phyloP scores from a whole-genome alignment of 331 rosid genomes.

The Telfairia occidentalis region DNA sequence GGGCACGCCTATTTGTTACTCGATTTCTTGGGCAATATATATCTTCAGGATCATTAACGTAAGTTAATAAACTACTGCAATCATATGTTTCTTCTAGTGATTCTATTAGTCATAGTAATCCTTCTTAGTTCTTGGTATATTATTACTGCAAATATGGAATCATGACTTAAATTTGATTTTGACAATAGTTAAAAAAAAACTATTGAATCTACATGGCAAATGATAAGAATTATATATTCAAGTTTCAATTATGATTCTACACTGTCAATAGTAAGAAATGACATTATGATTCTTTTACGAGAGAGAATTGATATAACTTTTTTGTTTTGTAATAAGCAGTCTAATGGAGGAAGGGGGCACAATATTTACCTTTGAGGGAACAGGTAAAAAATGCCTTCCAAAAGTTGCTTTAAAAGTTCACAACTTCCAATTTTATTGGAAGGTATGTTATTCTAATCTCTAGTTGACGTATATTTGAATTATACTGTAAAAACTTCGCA shows the following conservation, averaged over 20 bases:
- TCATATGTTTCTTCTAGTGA: neutral
- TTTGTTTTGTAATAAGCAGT: slow-evolving; percentile 21
- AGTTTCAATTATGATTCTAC: neutral
- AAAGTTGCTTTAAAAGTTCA: slow-evolving; percentile 49
- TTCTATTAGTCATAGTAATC: neutral
- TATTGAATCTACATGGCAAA: neutral
- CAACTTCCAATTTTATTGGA: slow-evolving; percentile 83
- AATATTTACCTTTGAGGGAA: slow-evolving; percentile 61
- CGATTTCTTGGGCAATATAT: slow-evolving; percentile 51
- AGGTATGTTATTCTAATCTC: slow-evolving; percentile 32
- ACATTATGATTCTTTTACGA: neutral
- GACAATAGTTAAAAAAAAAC: no score
- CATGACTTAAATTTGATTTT: neutral
- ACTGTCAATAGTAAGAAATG: neutral
- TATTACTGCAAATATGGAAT: neutral
- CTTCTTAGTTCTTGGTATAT: neutral
- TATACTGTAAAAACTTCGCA: neutral
- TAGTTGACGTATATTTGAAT: neutral
- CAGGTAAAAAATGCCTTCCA: slow-evolving; percentile 23
- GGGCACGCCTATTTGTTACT: slow-evolving; percentile 55
- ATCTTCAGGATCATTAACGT: slow-evolving; percentile 62
- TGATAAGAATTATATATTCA: neutral
- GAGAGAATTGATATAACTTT: slow-evolving; percentile 3
- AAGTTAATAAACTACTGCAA: slow-evolving; percentile 23
- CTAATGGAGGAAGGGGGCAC: slow-evolving; percentile 89